These are phyloP conservation scores for Yamadazyma blattariae DNA, from an alignment of 1,139 yeast genomes.

Conservation along the genomic window DNA sequence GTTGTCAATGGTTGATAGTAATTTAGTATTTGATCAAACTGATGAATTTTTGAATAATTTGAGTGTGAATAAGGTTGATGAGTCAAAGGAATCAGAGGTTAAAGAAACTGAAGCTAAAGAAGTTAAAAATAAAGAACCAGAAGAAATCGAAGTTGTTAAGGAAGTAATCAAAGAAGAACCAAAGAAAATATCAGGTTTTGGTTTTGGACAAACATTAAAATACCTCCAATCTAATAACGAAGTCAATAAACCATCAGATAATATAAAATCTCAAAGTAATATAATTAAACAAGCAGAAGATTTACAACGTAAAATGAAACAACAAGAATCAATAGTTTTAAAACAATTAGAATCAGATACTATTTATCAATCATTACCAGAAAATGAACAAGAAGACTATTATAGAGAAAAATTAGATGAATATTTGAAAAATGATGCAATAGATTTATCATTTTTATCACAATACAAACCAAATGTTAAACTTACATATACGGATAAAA, in stretches of 20 bases:
- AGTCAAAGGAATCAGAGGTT: neutral
- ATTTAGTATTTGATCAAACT: slow-evolving; percentile 51
- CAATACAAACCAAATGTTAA: slow-evolving; percentile 64
- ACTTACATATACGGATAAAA: slow-evolving; percentile 66
- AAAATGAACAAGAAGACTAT: slow-evolving; percentile 26
- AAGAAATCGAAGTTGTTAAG: neutral
- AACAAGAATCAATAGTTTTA: slow-evolving; percentile 38
- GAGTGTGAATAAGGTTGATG: slow-evolving; percentile 5
- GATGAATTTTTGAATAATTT: slow-evolving; percentile 52
- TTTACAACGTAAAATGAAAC: slow-evolving; percentile 28
- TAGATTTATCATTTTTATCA: slow-evolving; percentile 15
- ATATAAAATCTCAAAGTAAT: slow-evolving; percentile 23
- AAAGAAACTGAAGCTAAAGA: slow-evolving; percentile 1
- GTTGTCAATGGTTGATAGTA: slow-evolving; percentile 22
- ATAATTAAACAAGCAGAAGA: slow-evolving; percentile 32
- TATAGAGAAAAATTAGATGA: slow-evolving; percentile 30
- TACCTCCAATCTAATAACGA: slow-evolving; percentile 49
- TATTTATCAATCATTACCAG: slow-evolving; percentile 26
- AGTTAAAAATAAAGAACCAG: neutral
- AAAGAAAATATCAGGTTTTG: neutral
- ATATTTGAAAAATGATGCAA: slow-evolving; percentile 17
- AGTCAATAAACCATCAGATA: slow-evolving; percentile 15
- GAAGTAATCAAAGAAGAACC: neutral
- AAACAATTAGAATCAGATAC: slow-evolving; percentile 38
- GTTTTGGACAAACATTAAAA: slow-evolving; percentile 47